Evolutionary conservation across 148 eudicot genomes (phyloP), one percentile per base, ranked within the genome.

Genomic region (Heliamphora exappendiculata): DNA sequence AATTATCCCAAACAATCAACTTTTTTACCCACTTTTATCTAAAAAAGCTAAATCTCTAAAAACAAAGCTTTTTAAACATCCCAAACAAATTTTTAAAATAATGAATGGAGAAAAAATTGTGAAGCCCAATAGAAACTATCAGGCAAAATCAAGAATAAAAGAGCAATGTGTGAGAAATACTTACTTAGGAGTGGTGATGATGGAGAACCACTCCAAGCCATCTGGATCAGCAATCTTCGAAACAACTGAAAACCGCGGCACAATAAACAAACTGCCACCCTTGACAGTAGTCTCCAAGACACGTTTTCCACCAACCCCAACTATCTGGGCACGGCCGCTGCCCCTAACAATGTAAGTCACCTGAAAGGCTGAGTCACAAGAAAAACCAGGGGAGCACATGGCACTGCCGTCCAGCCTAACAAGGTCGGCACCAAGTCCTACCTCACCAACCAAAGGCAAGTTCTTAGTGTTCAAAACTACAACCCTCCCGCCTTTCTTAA

Each of bases 201-300:
- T 91, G 31, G 98, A 93, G 90, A 93, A 93, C 98, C 98, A 93
- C 73, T 93, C 94, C 89, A 93, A 34, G 60, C 98, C 98, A 80
- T 79, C 79, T 12, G 86, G 76, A 67, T 89, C 88, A 73, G 87
- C 88, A 86, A 92, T 92, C 88, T 92, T 92, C 0, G 97, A 86
- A 14, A 92, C 96, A 11, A 91, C 94, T 49, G 87, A 93, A 78
- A 93, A 93, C 88, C 94, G 82, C 0, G 98, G 98, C 42, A 93
- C 96, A 47, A 93, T 91, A 67, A 93, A 93, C 85, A 93, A 75
- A 44, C 78, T 82, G 0, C 98, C 98, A 16, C 86, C 92, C 83
- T 84, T 86, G 16, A 91, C 58, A 9, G 89, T 86, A 2, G 90
- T 85, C 63, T 93, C 98, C 74, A 91, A 69, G 17, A 87, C 89